These are phyloP conservation scores for Marasmius tenuissimus DNA, from an alignment of 1,284 basidiomycete species.

Conservation along the genomic window DNA sequence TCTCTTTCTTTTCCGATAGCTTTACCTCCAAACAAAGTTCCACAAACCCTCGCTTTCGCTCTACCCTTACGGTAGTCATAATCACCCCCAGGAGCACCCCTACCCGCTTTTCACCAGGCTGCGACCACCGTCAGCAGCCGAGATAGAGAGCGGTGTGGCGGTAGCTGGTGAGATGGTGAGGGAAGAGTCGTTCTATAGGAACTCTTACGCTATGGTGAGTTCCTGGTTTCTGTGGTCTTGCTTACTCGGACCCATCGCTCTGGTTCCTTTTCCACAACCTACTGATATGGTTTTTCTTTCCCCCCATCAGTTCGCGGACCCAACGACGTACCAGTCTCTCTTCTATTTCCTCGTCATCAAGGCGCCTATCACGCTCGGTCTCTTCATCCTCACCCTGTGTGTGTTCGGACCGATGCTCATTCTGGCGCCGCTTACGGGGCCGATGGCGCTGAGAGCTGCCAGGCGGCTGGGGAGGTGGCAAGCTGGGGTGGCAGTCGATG, in stretches of 20 bases:
- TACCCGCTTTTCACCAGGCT: constrained; percentile 64
- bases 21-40: constrained; percentile 66
- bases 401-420: constrained; percentile 40
- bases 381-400: constrained; percentile 48
- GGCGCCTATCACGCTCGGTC: constrained; percentile 70
- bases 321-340: constrained; percentile 76
- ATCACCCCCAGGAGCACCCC: neutral
- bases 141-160: constrained; percentile 47
- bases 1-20: constrained; percentile 32
- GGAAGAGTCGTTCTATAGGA: constrained; percentile 74
- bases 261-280: too few species aligned
- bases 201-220: constrained; percentile 75
- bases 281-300: neutral
- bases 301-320: constrained; percentile 63
- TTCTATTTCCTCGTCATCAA: constrained; percentile 87
- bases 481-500: constrained; percentile 76
- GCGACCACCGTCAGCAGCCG: constrained; percentile 45
- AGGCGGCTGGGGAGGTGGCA: constrained; percentile 75
- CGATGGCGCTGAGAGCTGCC: constrained; percentile 61
- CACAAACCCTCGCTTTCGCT: constrained; percentile 61
- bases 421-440: constrained; percentile 53
- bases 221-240: constrained; percentile 1
- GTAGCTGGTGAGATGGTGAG: constrained; percentile 30
- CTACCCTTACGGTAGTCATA: constrained; percentile 46
- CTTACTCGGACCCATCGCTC: too few species aligned